Percentiles rank a stretch among this genome's conserved stretches.
Conservation (phyloP, 108 stramenopile species). For the Cyclotella kingstonii region DNA sequence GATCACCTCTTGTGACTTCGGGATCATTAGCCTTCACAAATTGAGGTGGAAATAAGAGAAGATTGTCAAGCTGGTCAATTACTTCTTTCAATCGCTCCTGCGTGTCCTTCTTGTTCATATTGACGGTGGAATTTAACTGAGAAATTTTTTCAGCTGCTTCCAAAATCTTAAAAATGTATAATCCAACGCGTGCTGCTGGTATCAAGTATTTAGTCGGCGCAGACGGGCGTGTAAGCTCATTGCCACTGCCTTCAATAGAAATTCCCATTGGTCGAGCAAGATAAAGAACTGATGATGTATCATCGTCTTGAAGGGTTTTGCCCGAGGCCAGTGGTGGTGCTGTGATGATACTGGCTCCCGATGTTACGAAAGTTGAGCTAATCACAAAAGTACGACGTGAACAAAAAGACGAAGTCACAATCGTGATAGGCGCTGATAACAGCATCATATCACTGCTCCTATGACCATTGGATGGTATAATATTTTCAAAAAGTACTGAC, state of each 20-base stretch:
- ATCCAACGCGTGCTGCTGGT: conserved; percentile 54
- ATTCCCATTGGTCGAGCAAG: conserved; percentile 13
- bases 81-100: neutral
- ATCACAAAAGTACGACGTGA: neutral
- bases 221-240: conserved; percentile 20
- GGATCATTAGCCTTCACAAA: conserved; percentile 33
- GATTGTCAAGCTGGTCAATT: conserved; percentile 17
- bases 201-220: conserved; percentile 51
- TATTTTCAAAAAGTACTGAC: too few relatives aligned
- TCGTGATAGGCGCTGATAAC: too few relatives aligned
- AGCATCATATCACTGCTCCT: too few relatives aligned
- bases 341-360: neutral
- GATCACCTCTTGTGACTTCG: conserved; percentile 19
- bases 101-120: neutral
- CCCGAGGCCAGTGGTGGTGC: conserved; percentile 1
- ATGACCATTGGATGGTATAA: too few relatives aligned
- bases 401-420: too few relatives aligned
- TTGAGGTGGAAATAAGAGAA: conserved; percentile 13
- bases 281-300: conserved; percentile 1
- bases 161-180: conserved; percentile 51
- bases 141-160: conserved; percentile 21
- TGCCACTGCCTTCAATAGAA: neutral
- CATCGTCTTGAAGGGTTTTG: neutral
- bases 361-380: neutral
- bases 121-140: neutral